Percentiles rank a stretch among this genome's conserved stretches.
Evolutionary conservation across 768 basidiomycete species (phyloP).

Genomic region (Hygrophorus russula): DNA sequence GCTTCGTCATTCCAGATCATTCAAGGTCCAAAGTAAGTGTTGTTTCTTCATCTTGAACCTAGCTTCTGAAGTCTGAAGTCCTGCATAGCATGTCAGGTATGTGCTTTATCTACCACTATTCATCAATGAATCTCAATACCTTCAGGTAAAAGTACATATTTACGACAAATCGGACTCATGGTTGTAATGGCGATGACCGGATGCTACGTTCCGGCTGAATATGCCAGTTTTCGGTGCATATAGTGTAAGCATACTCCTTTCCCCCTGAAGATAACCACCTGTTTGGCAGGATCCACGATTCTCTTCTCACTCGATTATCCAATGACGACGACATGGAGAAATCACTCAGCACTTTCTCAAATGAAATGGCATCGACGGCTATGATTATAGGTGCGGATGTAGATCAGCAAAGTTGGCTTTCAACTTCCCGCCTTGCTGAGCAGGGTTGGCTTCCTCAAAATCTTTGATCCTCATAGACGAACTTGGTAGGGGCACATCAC

Average conservation of each 20-base stretch:
- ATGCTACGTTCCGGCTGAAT: constrained; percentile 88
- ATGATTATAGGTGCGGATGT: constrained; percentile 66
- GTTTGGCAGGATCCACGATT: constrained; percentile 57
- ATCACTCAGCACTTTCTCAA: constrained; percentile 87
- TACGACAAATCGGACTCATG: constrained; percentile 79
- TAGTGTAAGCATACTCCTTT: not conserved
- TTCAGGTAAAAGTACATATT: constrained; percentile 84
- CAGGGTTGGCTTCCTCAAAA: constrained; percentile 54
- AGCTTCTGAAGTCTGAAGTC: not conserved
- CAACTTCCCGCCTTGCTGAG: constrained; percentile 13
- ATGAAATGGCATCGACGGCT: constrained; percentile 85
- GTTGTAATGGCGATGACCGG: constrained; percentile 83
- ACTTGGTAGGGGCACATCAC: constrained; percentile 85
- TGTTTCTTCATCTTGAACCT: not conserved
- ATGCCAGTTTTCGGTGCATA: constrained; percentile 72
- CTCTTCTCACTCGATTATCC: constrained; percentile 76
- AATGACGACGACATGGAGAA: constrained; percentile 92
- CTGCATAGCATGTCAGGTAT: constrained; percentile 33
- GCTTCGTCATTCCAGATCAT: constrained; percentile 84
- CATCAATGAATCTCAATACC: not conserved
- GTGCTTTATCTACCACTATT: not conserved
- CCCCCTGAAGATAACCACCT: not conserved
- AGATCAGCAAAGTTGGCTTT: not conserved
- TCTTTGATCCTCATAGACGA: constrained; percentile 88
- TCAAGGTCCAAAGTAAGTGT: constrained; percentile 75